phyloP scores from a whole-genome alignment of 1,139 yeast species.

The Taphrina populina region DNA sequence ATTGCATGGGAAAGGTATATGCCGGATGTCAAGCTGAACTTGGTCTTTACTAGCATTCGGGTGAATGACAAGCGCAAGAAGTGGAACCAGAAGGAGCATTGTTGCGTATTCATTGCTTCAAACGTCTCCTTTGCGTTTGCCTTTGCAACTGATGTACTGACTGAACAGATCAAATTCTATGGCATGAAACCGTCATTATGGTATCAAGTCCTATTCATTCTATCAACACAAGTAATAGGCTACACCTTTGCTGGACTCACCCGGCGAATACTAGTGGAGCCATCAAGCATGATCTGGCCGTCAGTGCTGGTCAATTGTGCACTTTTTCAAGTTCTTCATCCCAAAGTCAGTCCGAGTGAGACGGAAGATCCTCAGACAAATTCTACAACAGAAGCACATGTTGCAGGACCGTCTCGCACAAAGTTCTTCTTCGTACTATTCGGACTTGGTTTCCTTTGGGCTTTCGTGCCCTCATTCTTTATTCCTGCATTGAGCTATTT shows the following conservation, averaged over 20 bases:
- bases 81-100: conserved; percentile 29
- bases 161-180: conserved; percentile 54
- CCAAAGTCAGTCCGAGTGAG: conserved; percentile 1
- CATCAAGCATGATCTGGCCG: conserved; percentile 69
- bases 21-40: conserved; percentile 46
- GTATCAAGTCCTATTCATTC: conserved; percentile 32
- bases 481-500: conserved; percentile 54
- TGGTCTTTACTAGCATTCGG: not conserved
- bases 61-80: conserved; percentile 17
- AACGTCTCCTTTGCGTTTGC: conserved; percentile 54
- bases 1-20: conserved; percentile 49
- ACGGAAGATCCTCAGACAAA: not conserved
- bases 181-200: conserved; percentile 34
- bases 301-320: conserved; percentile 35
- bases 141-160: conserved; percentile 61
- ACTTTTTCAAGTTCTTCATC: conserved; percentile 34
- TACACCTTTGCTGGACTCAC: conserved; percentile 65
- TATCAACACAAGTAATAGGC: conserved; percentile 57
- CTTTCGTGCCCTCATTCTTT: conserved; percentile 58
- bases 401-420: conserved; percentile 19
- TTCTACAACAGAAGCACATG: not conserved
- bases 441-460: conserved; percentile 51
- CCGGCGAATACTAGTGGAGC: conserved; percentile 58
- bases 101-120: conserved; percentile 29
- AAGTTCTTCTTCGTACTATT: conserved; percentile 46